Evolutionary conservation across 2,329 filamentous ascomycete species (phyloP), one percentile per base, ranked within the genome.

Genomic region (Neofusicoccum kwambonambiense): DNA sequence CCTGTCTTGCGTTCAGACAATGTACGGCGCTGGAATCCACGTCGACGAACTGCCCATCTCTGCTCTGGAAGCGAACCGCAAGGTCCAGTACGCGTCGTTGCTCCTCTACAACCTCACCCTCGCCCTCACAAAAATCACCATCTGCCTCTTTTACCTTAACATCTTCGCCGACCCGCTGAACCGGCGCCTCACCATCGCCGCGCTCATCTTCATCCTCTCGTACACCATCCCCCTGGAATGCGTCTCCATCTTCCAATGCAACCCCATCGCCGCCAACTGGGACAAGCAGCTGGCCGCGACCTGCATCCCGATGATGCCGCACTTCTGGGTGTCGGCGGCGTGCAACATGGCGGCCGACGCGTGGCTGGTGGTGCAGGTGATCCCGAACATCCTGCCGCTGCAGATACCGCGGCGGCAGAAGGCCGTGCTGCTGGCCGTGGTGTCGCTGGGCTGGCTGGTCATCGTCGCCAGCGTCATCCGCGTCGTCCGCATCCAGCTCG

Each of bases 391-490:
- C 42, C 72, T 78, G 3, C 56, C 67, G 3, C 60, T 78, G 12
- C 76, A 76, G 4, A 60, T 78, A 50, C 68, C 66, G n/a, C 68
- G 74, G 19, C 64, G 77, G 15, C 72, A 66, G 39, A 70, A 70
- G 19, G 65, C 76, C 2, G 66, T 69, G 3, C 71, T 77, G 37
- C 76, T 78, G 72, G 76, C 77, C 62, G 65, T 72, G 5, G 68
- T 75, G 11, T 62, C 58, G 2, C 45, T 62, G 0, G 76, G 76
- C 31, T 70, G 75, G 51, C 74, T 80, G 56, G 78, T 81, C 44
- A 81, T 78, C 2, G 66, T 82, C 13, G 73, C 81, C 64, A 80
- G 78, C 64, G 75, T 79, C 22, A 68, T 82, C 35, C 77, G 80
- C 6, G 68, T 82, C 1, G 74, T 76, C 22, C 78, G 76, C n/a